Percentiles rank a stretch among this genome's conserved stretches.
Conservation (phyloP, 371 early-diverging fungal species). For the Mortierella sp. region DNA sequence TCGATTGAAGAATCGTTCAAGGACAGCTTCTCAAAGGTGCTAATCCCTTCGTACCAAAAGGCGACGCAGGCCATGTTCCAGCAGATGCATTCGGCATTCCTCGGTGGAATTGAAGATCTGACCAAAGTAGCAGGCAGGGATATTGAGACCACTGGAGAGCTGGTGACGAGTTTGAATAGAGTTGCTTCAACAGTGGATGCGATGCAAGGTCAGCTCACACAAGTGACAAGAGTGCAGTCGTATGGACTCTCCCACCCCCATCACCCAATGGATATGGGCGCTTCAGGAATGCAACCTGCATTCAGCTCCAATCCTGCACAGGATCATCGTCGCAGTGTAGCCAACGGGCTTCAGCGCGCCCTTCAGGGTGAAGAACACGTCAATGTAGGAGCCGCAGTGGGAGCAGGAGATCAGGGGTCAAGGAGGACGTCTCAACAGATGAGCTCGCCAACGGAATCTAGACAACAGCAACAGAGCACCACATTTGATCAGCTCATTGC, state of each 20-base stretch:
- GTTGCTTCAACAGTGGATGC: slow-evolving; percentile 24
- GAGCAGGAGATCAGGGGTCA: slow-evolving; percentile 9
- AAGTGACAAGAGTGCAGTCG: slow-evolving; percentile 19
- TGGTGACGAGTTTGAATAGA: slow-evolving; percentile 13
- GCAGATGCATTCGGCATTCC: slow-evolving; percentile 53
- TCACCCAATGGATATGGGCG: too few species aligned
- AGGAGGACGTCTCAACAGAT: slow-evolving; percentile 40
- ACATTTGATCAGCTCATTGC: slow-evolving; percentile 38
- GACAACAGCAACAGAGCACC: slow-evolving; percentile 7
- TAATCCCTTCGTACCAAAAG: slow-evolving; percentile 56
- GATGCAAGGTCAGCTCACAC: slow-evolving; percentile 30
- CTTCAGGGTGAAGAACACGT: slow-evolving; percentile 27
- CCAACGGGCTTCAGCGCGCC: slow-evolving; percentile 37
- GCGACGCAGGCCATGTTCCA: slow-evolving; percentile 58
- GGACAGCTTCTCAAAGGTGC: slow-evolving; percentile 51
- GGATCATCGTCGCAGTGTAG: slow-evolving; percentile 19
- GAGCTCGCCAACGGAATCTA: slow-evolving; percentile 32
- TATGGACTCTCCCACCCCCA: background rate
- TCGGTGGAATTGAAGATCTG: slow-evolving; percentile 52
- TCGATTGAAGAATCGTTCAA: slow-evolving; percentile 55
- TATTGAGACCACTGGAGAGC: slow-evolving; percentile 25
- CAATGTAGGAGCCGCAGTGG: background rate
- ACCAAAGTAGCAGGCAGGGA: slow-evolving; percentile 29
- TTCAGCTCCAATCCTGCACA: slow-evolving; percentile 19
- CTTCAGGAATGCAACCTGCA: background rate